Percentiles rank a stretch among this genome's conserved stretches.
Evolutionary conservation across 2,329 filamentous ascomycete genomes (phyloP).

Genomic region (Phyllosticta capitalensis): DNA sequence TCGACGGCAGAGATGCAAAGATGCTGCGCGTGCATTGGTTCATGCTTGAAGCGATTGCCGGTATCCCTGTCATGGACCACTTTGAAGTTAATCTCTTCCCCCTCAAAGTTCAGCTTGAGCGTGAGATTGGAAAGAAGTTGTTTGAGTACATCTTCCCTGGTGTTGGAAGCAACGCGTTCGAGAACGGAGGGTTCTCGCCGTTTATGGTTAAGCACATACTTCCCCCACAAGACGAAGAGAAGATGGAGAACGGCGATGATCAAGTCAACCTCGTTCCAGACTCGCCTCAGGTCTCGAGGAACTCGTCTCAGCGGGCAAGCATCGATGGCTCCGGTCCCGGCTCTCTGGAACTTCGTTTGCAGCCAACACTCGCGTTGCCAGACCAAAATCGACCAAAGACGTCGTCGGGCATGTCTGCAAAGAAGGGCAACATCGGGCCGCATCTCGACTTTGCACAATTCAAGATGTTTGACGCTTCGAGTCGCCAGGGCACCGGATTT

Average conservation of each 20-base stretch:
- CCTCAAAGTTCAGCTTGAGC: conserved; percentile 86
- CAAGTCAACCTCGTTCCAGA: neutral
- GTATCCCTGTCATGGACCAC: conserved; percentile 92
- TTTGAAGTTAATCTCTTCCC: conserved; percentile 94
- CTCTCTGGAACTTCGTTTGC: conserved; percentile 71
- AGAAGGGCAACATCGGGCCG: neutral
- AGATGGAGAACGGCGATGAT: conserved; percentile 35
- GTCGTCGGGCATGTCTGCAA: neutral
- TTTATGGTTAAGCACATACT: conserved; percentile 48
- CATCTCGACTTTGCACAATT: neutral
- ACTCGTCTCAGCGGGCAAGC: conserved; percentile 8
- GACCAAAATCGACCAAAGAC: conserved; percentile 30
- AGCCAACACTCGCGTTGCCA: conserved; percentile 61
- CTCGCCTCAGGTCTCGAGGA: neutral
- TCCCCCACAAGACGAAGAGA: conserved; percentile 34
- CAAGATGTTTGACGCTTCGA: conserved; percentile 23
- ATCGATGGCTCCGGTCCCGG: conserved; percentile 49
- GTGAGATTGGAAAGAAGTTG: conserved; percentile 80
- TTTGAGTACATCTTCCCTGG: conserved; percentile 98
- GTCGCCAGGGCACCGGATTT: conserved; percentile 21
- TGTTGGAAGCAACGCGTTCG: conserved; percentile 45
- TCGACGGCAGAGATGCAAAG: conserved; percentile 55
- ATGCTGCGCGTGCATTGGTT: conserved; percentile 96
- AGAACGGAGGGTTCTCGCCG: conserved; percentile 50
- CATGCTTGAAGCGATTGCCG: conserved; percentile 95